phyloP scores from a whole-genome alignment of 768 basidiomycete species.

The Pisolithus tinctorius region DNA sequence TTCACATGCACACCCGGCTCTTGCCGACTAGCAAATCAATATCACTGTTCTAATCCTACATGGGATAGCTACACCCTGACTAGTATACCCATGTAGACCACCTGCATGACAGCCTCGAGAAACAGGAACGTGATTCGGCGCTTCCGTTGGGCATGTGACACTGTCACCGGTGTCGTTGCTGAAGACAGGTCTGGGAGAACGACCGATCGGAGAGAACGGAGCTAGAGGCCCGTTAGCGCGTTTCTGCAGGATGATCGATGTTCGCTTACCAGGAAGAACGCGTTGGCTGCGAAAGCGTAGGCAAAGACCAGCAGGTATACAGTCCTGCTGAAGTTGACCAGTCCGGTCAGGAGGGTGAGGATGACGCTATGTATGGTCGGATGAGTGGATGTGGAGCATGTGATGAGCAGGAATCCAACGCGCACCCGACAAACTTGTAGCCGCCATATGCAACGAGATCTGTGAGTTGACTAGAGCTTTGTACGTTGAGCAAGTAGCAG shows the following conservation, averaged over 20 bases:
- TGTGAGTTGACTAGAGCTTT: slow-evolving; percentile 60
- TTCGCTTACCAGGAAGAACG: slow-evolving; percentile 80
- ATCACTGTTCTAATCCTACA: not conserved
- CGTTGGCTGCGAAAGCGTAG: slow-evolving; percentile 85
- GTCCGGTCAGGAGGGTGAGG: slow-evolving; percentile 62
- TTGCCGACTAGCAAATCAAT: not conserved
- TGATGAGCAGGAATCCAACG: not conserved
- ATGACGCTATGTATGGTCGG: slow-evolving; percentile 60
- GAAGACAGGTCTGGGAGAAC: slow-evolving; percentile 73
- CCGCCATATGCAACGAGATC: slow-evolving; percentile 91
- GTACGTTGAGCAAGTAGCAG: slow-evolving; percentile 89
- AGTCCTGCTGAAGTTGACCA: slow-evolving; percentile 55
- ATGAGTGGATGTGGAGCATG: slow-evolving; percentile 1
- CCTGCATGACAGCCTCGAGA: slow-evolving; percentile 73
- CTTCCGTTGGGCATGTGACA: slow-evolving; percentile 75
- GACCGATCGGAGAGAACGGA: slow-evolving; percentile 88
- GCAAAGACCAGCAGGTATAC: slow-evolving; percentile 68
- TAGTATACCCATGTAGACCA: slow-evolving; percentile 80
- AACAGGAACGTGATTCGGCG: slow-evolving; percentile 86
- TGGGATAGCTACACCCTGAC: slow-evolving; percentile 44
- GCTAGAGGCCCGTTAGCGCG: slow-evolving; percentile 35
- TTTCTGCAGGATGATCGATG: not conserved
- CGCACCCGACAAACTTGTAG: slow-evolving; percentile 95
- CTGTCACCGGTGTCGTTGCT: slow-evolving; percentile 43
- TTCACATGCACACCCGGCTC: not conserved